Base-by-base conservation (phyloP, 2,329 filamentous ascomycete genomes). In the Septoria petroselini region DNA sequence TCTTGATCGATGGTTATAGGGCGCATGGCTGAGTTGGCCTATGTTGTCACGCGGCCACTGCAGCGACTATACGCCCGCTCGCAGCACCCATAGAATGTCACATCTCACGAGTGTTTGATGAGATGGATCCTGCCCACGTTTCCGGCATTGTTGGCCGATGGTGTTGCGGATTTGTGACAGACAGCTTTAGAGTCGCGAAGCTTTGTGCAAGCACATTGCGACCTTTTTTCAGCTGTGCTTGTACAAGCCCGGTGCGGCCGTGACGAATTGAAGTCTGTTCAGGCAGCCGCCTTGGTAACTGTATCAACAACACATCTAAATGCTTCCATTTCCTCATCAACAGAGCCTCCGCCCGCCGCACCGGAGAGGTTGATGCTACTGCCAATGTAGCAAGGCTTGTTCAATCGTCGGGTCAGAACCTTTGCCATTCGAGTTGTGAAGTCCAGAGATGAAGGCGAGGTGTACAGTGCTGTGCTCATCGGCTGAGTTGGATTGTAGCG, bases 291-390 rank as follows among this genome's bases (percentile, higher is more conserved):
- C 35, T 73, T 71, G 65, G 83, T 72, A 11, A 91, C 79, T 39
- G 86, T 80, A 51, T 86, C 79, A 25, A 91, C 82, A 33, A 95
- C 82, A 57, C 78, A 79, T 62, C 80, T 82, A 61, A 96, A 84
- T 0, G 86, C 88, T 65, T 91, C 89, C 83, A 96, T 91, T 72
- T 97, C 91, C 74, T 97, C 93, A 65, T 96, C 91, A 5, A 91
- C 82, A 0, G 83, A 86, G 15, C 89, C 86, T 7, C 89, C 89
- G 62, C 90, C 80, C 1, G 84, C 86, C 4, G 84, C 79, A 62
- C 77, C 82, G 11, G 80, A 80, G 56, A 96, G 82, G 58, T 84
- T 88, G 62, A 94, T 82, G 27, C 90, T 95, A 65, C 88, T 94
- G 17, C 88, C 88, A 14, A 97, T 88, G 67, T 96, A 97, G n/a